phyloP scores from a whole-genome alignment of 1,139 yeast species.

The Meyerozyma athensensis region DNA sequence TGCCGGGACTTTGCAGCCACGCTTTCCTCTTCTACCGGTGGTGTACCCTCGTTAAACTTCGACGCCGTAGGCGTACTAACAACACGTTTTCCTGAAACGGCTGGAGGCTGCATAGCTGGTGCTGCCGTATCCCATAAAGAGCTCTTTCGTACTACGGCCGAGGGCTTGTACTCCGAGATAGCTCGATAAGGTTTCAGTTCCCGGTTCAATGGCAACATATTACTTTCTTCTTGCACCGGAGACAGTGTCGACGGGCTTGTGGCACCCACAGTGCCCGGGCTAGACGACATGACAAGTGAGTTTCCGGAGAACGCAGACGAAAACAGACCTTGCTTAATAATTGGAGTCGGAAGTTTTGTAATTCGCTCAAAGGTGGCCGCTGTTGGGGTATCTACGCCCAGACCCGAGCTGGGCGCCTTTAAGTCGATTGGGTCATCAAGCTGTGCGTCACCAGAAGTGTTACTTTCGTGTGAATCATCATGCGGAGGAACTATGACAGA shows the following conservation, averaged over 20 bases:
- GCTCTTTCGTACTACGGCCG: conserved; percentile 18
- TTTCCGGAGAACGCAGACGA: neutral
- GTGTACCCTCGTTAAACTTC: conserved; percentile 10
- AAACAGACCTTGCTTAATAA: conserved; percentile 10
- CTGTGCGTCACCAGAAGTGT: neutral
- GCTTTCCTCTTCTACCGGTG: conserved; percentile 8
- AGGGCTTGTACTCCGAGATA: conserved; percentile 33
- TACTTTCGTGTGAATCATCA: neutral
- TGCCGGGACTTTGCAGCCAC: conserved; percentile 16
- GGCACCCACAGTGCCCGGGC: neutral
- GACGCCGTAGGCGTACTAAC: conserved; percentile 4
- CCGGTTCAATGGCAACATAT: neutral
- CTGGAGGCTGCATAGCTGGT: conserved; percentile 13
- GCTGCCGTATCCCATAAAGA: conserved; percentile 14
- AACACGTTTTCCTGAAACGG: conserved; percentile 11
- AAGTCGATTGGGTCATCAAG: conserved; percentile 1
- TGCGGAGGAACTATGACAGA: neutral
- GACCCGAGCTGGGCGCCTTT: neutral
- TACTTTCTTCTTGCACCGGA: neutral
- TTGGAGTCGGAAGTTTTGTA: conserved; percentile 13
- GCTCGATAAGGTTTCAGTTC: conserved; percentile 15
- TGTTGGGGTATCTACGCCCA: conserved; percentile 1
- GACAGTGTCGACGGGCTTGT: neutral
- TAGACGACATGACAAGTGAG: neutral
- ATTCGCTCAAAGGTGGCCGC: conserved; percentile 3